Evolutionary conservation across 805 yeast genomes (phyloP).

Genomic region (Monosporozyma aquatica): DNA sequence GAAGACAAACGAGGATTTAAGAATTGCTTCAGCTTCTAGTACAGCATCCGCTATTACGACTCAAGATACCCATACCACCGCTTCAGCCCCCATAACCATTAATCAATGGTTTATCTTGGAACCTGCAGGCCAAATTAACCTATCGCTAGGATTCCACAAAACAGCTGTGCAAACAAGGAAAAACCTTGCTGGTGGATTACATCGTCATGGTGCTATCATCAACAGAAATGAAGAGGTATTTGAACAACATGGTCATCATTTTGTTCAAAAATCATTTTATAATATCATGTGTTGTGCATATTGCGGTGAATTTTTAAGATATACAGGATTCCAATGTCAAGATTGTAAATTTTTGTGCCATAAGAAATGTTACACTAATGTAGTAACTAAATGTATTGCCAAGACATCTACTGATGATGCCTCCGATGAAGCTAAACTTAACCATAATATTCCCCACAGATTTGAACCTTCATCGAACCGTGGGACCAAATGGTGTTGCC

Average conservation of each 20-base stretch:
- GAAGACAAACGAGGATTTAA: background rate
- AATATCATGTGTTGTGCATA: conserved; percentile 95
- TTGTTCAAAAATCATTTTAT: conserved; percentile 90
- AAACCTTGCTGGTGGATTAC: conserved; percentile 50
- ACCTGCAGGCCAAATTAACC: conserved; percentile 84
- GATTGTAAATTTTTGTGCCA: conserved; percentile 77
- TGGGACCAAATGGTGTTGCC: conserved; percentile 99
- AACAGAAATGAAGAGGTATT: conserved; percentile 81
- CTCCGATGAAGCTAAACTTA: conserved; percentile 70
- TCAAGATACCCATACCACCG: background rate
- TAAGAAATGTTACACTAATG: conserved; percentile 70
- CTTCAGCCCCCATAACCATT: conserved; percentile 37
- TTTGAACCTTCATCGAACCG: conserved; percentile 86
- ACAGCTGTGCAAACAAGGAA: conserved; percentile 41
- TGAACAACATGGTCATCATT: conserved; percentile 95
- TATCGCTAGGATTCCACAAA: conserved; percentile 74
- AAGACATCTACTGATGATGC: conserved; percentile 62
- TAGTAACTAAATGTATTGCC: conserved; percentile 76
- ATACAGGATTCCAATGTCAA: conserved; percentile 80
- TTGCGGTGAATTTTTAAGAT: conserved; percentile 89
- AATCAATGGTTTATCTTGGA: conserved; percentile 86
- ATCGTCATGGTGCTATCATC: conserved; percentile 97
- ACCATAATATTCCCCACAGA: conserved; percentile 94
- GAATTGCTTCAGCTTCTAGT: conserved; percentile 2
- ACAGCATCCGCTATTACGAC: background rate